These are phyloP conservation scores for Globisporangium perplexum DNA, from an alignment of 352 stramenopile species.

Conservation along the genomic window DNA sequence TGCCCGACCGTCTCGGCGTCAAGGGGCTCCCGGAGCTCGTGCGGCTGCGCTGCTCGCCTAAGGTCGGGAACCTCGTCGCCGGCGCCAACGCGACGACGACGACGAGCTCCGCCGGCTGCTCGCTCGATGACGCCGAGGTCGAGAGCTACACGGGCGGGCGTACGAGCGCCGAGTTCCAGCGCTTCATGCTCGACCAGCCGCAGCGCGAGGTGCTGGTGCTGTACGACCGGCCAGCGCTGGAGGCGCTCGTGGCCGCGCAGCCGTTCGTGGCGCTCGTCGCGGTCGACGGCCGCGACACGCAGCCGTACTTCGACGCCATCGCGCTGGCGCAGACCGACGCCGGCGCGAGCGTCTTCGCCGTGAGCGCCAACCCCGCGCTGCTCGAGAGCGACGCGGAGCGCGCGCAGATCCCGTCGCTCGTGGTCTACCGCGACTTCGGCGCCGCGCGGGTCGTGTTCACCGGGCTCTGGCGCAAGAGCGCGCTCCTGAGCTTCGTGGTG, in stretches of 20 bases:
- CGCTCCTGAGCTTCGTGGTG: conserved; percentile 21
- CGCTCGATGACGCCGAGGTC: conserved; percentile 8
- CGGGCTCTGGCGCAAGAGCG: conserved; percentile 20
- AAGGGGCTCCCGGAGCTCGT: conserved; percentile 25
- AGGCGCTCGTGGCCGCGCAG: conserved; percentile 11
- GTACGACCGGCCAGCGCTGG: conserved; percentile 7
- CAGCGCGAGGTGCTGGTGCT: conserved; percentile 17
- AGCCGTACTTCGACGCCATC: conserved; percentile 26
- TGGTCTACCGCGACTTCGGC: conserved; percentile 30
- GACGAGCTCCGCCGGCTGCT: conserved; percentile 10
- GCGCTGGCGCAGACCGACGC: conserved; percentile 25
- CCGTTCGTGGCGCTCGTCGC: conserved; percentile 31
- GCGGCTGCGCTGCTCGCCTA: conserved; percentile 21
- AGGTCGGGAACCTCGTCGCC: neutral
- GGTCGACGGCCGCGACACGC: conserved; percentile 23
- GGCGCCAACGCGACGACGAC: neutral
- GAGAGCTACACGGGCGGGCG: conserved; percentile 25
- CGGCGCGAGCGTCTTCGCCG: conserved; percentile 15
- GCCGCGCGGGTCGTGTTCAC: conserved; percentile 12
- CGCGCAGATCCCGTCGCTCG: conserved; percentile 14
- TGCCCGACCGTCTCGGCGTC: conserved; percentile 14
- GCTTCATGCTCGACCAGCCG: conserved; percentile 25
- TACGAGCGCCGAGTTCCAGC: conserved; percentile 33
- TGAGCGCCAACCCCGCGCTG: conserved; percentile 17
- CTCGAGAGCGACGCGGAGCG: conserved; percentile 11